Evolutionary conservation across 495 filamentous ascomycete species (phyloP), one percentile per base, ranked within the genome.

Genomic region (Penicillium samsonianum): DNA sequence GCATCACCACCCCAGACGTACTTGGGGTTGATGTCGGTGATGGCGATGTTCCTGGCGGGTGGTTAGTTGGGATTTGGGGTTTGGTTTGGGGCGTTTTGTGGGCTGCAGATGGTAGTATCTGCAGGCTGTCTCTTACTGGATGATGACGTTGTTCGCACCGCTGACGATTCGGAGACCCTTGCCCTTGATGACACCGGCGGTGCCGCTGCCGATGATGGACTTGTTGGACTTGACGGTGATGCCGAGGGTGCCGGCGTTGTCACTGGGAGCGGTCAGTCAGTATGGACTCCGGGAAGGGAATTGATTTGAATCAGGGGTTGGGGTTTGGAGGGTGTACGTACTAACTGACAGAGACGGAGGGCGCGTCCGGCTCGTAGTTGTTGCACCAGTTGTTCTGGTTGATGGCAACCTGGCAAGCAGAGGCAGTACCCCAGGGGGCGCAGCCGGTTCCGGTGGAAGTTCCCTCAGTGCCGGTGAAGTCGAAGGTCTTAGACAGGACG

Each of bases 1-100:
- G 70, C 77, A 50, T 80, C 77, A 48, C 77, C 77, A 57, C 77
- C 77, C 77, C 75, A 80, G 61, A 80, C 76, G 65, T 80, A 80
- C 50, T 78, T 59, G 56, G 75, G 68, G 70, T 80, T 79, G 50
- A 80, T 67, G 44, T 80, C 70, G 37, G 76, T 78, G 58, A 80
- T 65, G 45, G 72, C 73, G 51, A 80, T 73, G 65, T 80, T 80
- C 58, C 67, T 73, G 11, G 11, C 12, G 2, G 30, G 4, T 33
- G 28, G 30, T 33, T 14, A 33, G 30, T 33, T 31, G 30, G 4
- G 22, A 7, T 52, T 19, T 20, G 9, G n/a, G n/a, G 30, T 30
- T 9, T 30, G 11, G 10, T 12, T 10, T n/a, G n/a, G n/a, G n/a
- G 11, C 10, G 31, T 12, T 7, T 41, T 16, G 14, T 8, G 10